Evolutionary conservation across 495 filamentous ascomycete species (phyloP), one percentile per base, ranked within the genome.

Genomic region (Trichoderma reesei): DNA sequence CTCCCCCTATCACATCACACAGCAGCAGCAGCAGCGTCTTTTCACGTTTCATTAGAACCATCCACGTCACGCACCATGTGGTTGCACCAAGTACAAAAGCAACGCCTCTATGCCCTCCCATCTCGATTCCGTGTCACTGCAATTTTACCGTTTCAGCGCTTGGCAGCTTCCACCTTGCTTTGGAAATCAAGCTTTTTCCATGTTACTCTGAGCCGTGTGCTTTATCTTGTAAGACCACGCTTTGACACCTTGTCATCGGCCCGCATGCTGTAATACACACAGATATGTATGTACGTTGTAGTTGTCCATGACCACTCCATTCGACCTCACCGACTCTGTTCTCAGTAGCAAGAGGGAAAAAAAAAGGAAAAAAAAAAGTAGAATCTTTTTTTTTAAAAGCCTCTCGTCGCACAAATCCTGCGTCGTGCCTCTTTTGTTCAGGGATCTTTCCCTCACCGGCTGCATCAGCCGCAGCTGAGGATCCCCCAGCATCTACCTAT

Each of bases 381-480:
- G n/a, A n/a, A n/a, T n/a, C n/a, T n/a, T n/a, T n/a, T n/a, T n/a
- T n/a, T n/a, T n/a, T n/a, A n/a, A n/a, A 48, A 48, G 8, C 44
- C 16, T 8, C 5, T 48, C 20, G 44, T 48, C n/a, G 20, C n/a
- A 48, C 44, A 48, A 7, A 18, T n/a, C 3, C 44, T 48, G 44
- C 44, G 8, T 18, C 44, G n/a, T 20, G 3, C 44, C 44, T 48
- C 20, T 3, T 16, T 5, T 5, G 16, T 48, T 48, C 16, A 16
- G n/a, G 5, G 44, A 48, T 16, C n/a, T 46, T 48, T n/a, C 16
- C 16, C 16, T 48, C 44, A 48, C 44, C 44, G 44, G 44, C 20
- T 6, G 44, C n/a, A 48, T 48, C 44, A 48, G 44, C 51, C 51
- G 51, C 51, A 34, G 51, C 51, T 56, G 51, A 56, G 31, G 31